Percentiles rank a stretch among this genome's conserved stretches.
Conservation (phyloP, 2,329 filamentous ascomycete species). For the Xylaria multiplex region DNA sequence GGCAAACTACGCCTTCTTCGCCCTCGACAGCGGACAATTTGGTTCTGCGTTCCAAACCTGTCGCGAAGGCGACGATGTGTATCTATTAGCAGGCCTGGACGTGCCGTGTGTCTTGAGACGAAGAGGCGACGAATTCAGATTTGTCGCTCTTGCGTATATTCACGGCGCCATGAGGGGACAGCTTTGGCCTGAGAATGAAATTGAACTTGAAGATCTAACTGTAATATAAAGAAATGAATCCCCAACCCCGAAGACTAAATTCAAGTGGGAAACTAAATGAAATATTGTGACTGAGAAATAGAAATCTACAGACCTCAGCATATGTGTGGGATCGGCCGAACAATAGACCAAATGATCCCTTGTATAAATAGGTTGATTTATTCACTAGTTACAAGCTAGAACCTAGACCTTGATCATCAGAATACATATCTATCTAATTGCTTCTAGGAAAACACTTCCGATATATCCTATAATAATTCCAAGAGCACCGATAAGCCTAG, state of each 20-base stretch:
- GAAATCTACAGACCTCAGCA: too few species aligned
- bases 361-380: too few species aligned
- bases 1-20: slow-evolving; percentile 23
- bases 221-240: slow-evolving; percentile 10
- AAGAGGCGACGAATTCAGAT: neutral
- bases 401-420: too few species aligned
- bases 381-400: too few species aligned
- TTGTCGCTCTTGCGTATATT: slow-evolving; percentile 24
- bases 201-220: slow-evolving; percentile 18
- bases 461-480: too few species aligned
- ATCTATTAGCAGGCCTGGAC: slow-evolving; percentile 18
- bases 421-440: too few species aligned
- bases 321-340: too few species aligned
- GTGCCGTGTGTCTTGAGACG: slow-evolving; percentile 17
- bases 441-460: too few species aligned
- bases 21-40: slow-evolving; percentile 21
- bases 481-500: neutral
- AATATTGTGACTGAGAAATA: neutral
- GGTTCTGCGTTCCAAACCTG: slow-evolving; percentile 16
- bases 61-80: slow-evolving; percentile 15
- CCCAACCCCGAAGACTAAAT: neutral
- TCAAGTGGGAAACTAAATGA: neutral
- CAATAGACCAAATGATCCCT: too few species aligned
- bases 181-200: slow-evolving; percentile 24
- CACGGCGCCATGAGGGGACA: slow-evolving; percentile 25